phyloP scores from a whole-genome alignment of 2,329 filamentous ascomycete genomes.

The Clathrospora elynae region DNA sequence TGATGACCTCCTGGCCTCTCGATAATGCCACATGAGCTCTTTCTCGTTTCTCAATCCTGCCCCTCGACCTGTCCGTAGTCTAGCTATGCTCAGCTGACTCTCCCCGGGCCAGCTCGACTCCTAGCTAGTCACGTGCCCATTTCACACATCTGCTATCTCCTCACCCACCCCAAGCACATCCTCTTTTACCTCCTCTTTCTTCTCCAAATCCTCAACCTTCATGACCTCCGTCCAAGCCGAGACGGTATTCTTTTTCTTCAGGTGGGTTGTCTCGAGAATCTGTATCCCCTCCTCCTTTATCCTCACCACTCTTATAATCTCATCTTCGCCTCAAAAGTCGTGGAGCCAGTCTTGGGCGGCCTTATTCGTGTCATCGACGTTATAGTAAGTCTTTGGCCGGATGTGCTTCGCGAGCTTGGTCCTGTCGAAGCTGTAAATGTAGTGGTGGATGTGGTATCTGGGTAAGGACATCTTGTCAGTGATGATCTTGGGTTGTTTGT shows the following conservation, averaged over 20 bases:
- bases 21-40: too few relatives aligned
- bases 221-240: not conserved
- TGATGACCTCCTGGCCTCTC: too few relatives aligned
- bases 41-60: too few relatives aligned
- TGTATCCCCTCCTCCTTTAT: not conserved
- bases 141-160: too few relatives aligned
- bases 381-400: not conserved
- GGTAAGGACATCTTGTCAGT: constrained; percentile 2
- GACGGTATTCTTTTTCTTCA: not conserved
- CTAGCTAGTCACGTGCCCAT: too few relatives aligned
- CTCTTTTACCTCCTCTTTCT: not conserved
- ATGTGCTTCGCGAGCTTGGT: not conserved
- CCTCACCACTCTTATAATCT: not conserved
- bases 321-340: not conserved
- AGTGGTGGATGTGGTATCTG: not conserved
- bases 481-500: not conserved
- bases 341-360: not conserved
- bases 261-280: not conserved
- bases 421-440: constrained; percentile 1
- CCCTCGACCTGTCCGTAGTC: too few relatives aligned
- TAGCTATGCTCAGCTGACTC: too few relatives aligned
- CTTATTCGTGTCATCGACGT: not conserved
- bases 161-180: not conserved
- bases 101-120: too few relatives aligned
- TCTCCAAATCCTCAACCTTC: not conserved